Percentiles rank a stretch among this genome's conserved stretches.
phyloP scores from a whole-genome alignment of 768 basidiomycete species.

The Auriscalpium orientale region DNA sequence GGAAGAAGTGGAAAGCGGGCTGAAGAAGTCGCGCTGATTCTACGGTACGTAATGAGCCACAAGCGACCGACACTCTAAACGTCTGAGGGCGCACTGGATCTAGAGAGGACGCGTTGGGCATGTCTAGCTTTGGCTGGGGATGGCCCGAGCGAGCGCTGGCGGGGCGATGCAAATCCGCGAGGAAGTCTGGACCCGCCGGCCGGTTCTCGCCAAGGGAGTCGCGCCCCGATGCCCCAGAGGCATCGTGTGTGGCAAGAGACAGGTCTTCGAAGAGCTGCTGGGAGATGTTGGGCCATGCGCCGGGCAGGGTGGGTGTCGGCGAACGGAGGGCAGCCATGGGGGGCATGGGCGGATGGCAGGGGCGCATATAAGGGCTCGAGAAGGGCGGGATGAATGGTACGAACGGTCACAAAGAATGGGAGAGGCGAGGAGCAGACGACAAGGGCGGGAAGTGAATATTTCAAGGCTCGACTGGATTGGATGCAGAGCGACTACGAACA shows the following conservation, averaged over 20 bases:
- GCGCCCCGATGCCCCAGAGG: not conserved
- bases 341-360: not conserved
- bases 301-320: slow-evolving; percentile 33
- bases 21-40: too few species aligned
- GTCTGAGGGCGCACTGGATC: not conserved
- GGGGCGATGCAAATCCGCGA: not conserved
- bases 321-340: slow-evolving; percentile 12
- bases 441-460: not conserved
- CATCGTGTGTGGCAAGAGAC: slow-evolving; percentile 12
- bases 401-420: not conserved
- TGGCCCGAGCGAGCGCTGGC: not conserved
- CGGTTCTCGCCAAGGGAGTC: not conserved
- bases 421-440: not conserved
- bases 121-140: not conserved
- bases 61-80: too few species aligned
- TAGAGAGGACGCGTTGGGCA: not conserved
- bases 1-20: too few species aligned
- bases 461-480: not conserved
- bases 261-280: slow-evolving; percentile 14
- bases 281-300: slow-evolving; percentile 35
- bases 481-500: not conserved
- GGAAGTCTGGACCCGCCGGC: not conserved
- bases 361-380: not conserved
- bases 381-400: not conserved
- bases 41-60: too few species aligned